A percentile compares a stretch with the other conserved stretches of the same genome.
These are phyloP conservation scores for Aspergillus mulundensis DNA, from an alignment of 495 filamentous ascomycete species.

Conservation along the genomic window DNA sequence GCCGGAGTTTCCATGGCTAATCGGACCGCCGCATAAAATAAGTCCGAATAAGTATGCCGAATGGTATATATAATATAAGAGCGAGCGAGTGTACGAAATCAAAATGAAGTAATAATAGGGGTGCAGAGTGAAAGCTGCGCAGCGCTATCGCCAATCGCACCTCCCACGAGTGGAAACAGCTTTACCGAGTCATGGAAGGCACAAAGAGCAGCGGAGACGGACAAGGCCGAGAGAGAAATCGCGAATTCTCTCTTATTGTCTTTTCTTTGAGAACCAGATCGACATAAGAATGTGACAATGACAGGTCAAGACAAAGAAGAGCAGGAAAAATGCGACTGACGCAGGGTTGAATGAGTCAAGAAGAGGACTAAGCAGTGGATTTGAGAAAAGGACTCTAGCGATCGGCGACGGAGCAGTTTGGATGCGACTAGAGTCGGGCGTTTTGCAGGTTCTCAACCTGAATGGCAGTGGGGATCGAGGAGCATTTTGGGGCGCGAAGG, in stretches of 20 bases:
- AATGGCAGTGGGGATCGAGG: not conserved
- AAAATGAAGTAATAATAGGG: constrained; percentile 2
- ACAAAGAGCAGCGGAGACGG: not conserved
- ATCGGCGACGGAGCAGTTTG: not conserved
- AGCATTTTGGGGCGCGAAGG: not conserved
- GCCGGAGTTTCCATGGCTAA: constrained; percentile 20
- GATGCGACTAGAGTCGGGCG: constrained; percentile 1
- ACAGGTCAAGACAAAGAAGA: not conserved
- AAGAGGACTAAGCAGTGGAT: not conserved
- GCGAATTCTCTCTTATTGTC: not conserved
- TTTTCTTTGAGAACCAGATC: not conserved
- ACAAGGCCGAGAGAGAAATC: not conserved
- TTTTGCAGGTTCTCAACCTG: not conserved
- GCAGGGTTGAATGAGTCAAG: constrained; percentile 7
- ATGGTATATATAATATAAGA: not conserved
- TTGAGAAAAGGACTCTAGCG: not conserved
- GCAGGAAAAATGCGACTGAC: not conserved
- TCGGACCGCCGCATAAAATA: constrained; percentile 17
- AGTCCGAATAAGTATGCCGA: not conserved
- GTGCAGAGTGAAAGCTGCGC: constrained; percentile 16
- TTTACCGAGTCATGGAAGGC: constrained; percentile 22
- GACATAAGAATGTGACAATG: not conserved
- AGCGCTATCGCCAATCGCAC: constrained; percentile 15
- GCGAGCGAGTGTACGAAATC: not conserved
- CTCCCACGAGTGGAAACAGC: constrained; percentile 23